phyloP scores from a whole-genome alignment of 2,329 filamentous ascomycete genomes.

The Fusarium anguioides region DNA sequence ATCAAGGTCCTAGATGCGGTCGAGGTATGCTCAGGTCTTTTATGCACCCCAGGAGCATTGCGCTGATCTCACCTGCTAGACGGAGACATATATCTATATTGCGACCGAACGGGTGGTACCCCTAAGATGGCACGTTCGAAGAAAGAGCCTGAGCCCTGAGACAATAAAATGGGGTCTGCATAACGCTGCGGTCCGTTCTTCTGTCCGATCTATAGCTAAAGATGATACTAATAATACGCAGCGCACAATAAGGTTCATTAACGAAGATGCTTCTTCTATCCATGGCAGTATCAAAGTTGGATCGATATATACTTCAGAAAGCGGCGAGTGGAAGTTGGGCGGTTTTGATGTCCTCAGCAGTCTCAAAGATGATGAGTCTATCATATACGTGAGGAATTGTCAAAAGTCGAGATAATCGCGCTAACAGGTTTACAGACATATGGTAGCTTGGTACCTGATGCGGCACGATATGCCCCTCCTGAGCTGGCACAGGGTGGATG shows the following conservation, averaged over 20 bases:
- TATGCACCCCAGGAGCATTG: not conserved
- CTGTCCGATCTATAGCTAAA: not conserved
- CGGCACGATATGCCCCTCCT: constrained; percentile 84
- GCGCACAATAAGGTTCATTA: constrained; percentile 96
- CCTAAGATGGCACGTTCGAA: constrained; percentile 87
- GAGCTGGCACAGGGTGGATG: constrained; percentile 90
- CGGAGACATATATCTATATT: constrained; percentile 94
- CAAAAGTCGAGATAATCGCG: not conserved
- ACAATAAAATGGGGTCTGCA: constrained; percentile 97
- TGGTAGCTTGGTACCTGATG: constrained; percentile 87
- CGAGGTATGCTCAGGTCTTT: constrained; percentile 68
- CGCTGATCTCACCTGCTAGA: constrained; percentile 63
- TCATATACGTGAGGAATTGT: constrained; percentile 76
- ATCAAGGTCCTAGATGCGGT: constrained; percentile 94
- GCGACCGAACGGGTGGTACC: constrained; percentile 91
- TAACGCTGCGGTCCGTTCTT: constrained; percentile 75
- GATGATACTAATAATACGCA: constrained; percentile 51
- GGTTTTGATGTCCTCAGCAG: constrained; percentile 95
- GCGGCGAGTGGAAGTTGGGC: constrained; percentile 96
- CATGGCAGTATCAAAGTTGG: constrained; percentile 88
- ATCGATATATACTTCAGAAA: constrained; percentile 93
- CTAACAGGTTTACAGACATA: constrained; percentile 70
- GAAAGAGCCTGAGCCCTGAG: constrained; percentile 88
- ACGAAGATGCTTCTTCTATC: constrained; percentile 89
- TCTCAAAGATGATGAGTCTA: constrained; percentile 93